Evolutionary conservation across 2,329 filamentous ascomycete genomes (phyloP), one percentile per base, ranked within the genome.

Genomic region (Colletotrichum sp.): DNA sequence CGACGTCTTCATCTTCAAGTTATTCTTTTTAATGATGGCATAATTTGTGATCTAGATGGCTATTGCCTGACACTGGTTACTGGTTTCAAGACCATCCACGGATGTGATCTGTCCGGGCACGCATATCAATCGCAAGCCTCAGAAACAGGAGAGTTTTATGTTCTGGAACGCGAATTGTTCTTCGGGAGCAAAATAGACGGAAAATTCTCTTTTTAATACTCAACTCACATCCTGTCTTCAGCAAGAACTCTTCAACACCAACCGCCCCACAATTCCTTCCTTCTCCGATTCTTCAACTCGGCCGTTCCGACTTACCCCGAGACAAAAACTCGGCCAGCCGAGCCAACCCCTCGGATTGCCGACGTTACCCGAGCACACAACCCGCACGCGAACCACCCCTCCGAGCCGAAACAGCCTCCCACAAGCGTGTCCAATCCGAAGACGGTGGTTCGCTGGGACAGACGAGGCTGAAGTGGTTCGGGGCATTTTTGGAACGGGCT

Each of bases 291-390:
- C 57, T 60, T 60, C 57, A 60, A n/a, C 60, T 39, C 60, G 32
- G 60, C 30, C 18, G 21, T 16, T 69, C 62, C 36, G n/a, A 36
- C 18, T 10, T 9, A 21, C 71, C 26, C 72, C 72, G 72, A 75
- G 68, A 75, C 68, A 59, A 4, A 6, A 5, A 8, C 63, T 76
- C 73, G 73, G 73, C 70, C 26, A 52, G 26, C 73, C 73, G 73
- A 73, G 70, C 55, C n/a, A 15, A 10, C 16, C 12, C 6, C 73
- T 76, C 73, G 73, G 70, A 73, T 30, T 69, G 73, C 70, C 73
- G 73, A 76, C 49, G 70, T 65, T 69, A 73, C 68, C 73, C 73
- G 70, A 76, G 57, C 21, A 15, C 24, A 39, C 60, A 21, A 44
- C 24, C 30, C 26, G 15, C 30, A 8, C 26, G 44, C 24, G n/a